Evolutionary conservation across 2,329 filamentous ascomycete species (phyloP).

Genomic region (Fusarium mangiferae): DNA sequence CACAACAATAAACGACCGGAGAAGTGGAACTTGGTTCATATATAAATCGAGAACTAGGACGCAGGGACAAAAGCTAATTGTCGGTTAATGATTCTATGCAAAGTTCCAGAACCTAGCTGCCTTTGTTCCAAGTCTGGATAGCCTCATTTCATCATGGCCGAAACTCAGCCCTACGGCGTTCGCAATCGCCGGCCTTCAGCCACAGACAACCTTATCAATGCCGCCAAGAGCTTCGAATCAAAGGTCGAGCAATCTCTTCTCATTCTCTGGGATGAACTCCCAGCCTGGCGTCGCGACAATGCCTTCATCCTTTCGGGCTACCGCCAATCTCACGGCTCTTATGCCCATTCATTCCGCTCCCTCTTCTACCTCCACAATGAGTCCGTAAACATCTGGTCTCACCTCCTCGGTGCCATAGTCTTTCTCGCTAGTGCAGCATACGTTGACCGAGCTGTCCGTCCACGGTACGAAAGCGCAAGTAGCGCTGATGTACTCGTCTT

Average conservation of each 20-base stretch:
- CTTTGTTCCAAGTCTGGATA: conserved; percentile 8
- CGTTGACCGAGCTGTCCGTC: conserved; percentile 67
- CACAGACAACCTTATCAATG: conserved; percentile 42
- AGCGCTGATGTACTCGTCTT: conserved; percentile 76
- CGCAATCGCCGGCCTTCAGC: conserved; percentile 45
- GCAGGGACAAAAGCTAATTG: neutral
- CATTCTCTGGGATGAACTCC: conserved; percentile 68
- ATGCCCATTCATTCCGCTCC: conserved; percentile 57
- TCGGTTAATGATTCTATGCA: neutral
- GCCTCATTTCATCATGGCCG: conserved; percentile 35
- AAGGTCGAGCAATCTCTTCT: conserved; percentile 56
- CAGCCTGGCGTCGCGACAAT: conserved; percentile 69
- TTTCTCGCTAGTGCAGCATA: conserved; percentile 63
- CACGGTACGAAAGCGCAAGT: conserved; percentile 73
- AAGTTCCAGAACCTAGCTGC: neutral
- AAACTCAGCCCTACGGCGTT: conserved; percentile 22
- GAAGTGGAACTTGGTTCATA: conserved; percentile 28
- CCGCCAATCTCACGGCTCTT: conserved; percentile 61
- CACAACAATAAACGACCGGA: conserved; percentile 23
- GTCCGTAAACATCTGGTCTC: conserved; percentile 71
- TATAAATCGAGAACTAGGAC: conserved; percentile 13
- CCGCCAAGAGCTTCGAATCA: conserved; percentile 49
- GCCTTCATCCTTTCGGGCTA: conserved; percentile 65
- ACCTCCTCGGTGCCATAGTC: conserved; percentile 71
- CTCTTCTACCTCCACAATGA: conserved; percentile 69